Percentiles rank a stretch among this genome's conserved stretches.
Conservation (phyloP, 2,329 filamentous ascomycete genomes). For the Pseudogymnoascus sp. region DNA sequence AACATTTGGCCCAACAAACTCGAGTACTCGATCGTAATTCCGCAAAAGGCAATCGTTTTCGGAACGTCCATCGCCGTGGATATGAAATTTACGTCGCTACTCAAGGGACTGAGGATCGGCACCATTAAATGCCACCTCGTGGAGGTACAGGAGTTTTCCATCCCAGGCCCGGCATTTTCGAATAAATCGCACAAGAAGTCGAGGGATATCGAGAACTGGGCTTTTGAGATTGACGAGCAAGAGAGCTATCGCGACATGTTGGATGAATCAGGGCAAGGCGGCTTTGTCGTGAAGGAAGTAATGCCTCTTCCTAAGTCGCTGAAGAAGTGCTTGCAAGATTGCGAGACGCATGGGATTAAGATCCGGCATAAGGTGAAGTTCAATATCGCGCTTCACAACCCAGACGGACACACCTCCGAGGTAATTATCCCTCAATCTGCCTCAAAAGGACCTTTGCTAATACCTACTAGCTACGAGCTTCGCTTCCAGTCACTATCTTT, state of each 20-base stretch:
- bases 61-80: conserved; percentile 79
- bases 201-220: conserved; percentile 55
- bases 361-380: conserved; percentile 88
- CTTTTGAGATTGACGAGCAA: conserved; percentile 45
- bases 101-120: conserved; percentile 84
- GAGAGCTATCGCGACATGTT: conserved; percentile 64
- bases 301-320: conserved; percentile 73
- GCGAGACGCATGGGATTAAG: conserved; percentile 83
- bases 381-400: conserved; percentile 84
- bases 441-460: conserved; percentile 12
- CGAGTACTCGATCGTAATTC: conserved; percentile 88
- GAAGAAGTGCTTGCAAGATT: conserved; percentile 78
- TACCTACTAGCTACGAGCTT: conserved; percentile 62
- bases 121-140: conserved; percentile 72
- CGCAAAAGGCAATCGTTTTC: conserved; percentile 89
- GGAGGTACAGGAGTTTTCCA: conserved; percentile 64
- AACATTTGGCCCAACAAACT: conserved; percentile 98
- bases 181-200: conserved; percentile 54
- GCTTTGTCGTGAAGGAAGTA: conserved; percentile 53
- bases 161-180: conserved; percentile 39
- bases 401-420: conserved; percentile 90
- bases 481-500: conserved; percentile 84
- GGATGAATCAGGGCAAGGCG: conserved; percentile 58
- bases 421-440: conserved; percentile 35
- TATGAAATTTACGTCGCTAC: conserved; percentile 76